These are phyloP conservation scores for Roridomyces roridus DNA, from an alignment of 768 basidiomycete genomes.

Conservation along the genomic window DNA sequence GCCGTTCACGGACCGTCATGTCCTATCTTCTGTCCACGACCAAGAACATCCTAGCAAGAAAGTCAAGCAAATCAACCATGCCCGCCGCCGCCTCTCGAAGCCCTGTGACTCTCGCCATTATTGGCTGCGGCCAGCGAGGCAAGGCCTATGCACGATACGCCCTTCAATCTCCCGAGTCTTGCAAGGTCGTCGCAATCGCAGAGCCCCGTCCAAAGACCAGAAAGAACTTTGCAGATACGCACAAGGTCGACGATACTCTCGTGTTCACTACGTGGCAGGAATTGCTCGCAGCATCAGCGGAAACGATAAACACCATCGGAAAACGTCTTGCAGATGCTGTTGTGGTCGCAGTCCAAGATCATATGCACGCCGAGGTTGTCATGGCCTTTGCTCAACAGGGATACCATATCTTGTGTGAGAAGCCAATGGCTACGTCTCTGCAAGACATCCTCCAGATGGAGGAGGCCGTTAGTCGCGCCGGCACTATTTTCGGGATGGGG, in stretches of 20 bases:
- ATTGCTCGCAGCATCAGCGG: conserved; percentile 69
- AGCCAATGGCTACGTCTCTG: conserved; percentile 84
- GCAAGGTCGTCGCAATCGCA: conserved; percentile 85
- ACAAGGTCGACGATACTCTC: conserved; percentile 70
- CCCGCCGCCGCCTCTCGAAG: conserved; percentile 10
- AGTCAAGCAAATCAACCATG: conserved; percentile 14
- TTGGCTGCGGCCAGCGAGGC: conserved; percentile 88
- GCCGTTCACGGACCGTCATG: conserved; percentile 4
- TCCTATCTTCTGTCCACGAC: conserved; percentile 24
- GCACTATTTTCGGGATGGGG: conserved; percentile 84
- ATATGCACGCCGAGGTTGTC: conserved; percentile 77
- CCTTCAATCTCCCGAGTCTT: conserved; percentile 59
- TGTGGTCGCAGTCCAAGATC: conserved; percentile 81
- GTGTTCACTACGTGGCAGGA: conserved; percentile 78
- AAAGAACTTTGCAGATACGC: conserved; percentile 56
- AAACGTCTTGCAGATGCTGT: conserved; percentile 84
- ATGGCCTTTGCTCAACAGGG: conserved; percentile 80
- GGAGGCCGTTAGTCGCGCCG: conserved; percentile 68
- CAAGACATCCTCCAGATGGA: conserved; percentile 81
- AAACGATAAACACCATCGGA: conserved; percentile 67
- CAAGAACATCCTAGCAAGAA: conserved; percentile 22
- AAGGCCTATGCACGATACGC: conserved; percentile 73
- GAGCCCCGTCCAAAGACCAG: conserved; percentile 79
- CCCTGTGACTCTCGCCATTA: conserved; percentile 73
- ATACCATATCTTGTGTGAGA: conserved; percentile 91